Base-by-base conservation (phyloP, 371 early-diverging fungal genomes). In the Catenaria anguillulae region DNA sequence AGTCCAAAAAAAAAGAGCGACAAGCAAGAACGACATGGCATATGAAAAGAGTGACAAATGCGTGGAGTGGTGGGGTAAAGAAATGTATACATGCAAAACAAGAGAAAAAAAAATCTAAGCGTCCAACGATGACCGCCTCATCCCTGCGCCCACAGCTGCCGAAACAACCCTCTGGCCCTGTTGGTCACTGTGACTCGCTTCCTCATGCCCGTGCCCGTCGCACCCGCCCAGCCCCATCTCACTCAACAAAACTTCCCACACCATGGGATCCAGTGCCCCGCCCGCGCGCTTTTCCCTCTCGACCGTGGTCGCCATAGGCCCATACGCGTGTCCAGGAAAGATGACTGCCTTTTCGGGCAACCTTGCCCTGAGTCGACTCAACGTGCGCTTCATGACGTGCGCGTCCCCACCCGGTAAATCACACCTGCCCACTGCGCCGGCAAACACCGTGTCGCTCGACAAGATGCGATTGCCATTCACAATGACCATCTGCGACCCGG, bases 311-410 rank as follows among this genome's bases (percentile, higher is more conserved):
- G 83, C 81, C 33, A 81, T 79, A 4, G 84, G 79, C 17, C 89
- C 90, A 63, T 93, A 93, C 63, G 80, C 71, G 69, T 92, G 93
- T 0, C 93, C 93, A 12, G 93, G 93, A 63, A 80, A 87, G 2
- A 92, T 85, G 23, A 88, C 77, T 6, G 84, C 78, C n/a, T 77
- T 72, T 66, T 84, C 63, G 21, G 56, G 33, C 35, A 36, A 19
- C 56, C 12, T 17, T 15, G 33, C 56, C n/a, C 36, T 19, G 21
- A 56, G 8, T n/a, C 36, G 33, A 10, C 6, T 10, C 48, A 92
- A 67, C 31, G 87, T 84, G 59, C 81, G 67, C 35, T 78, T 71
- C 88, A 92, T 84, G 21, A 73, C 73, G 42, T 66, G 64, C 42
- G 75, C 63, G 65, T 77, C 73, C 0, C 84, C 85, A 59, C 90